Conservation (phyloP, 164 flowering plant species). For the Tinospora cordifolia region DNA sequence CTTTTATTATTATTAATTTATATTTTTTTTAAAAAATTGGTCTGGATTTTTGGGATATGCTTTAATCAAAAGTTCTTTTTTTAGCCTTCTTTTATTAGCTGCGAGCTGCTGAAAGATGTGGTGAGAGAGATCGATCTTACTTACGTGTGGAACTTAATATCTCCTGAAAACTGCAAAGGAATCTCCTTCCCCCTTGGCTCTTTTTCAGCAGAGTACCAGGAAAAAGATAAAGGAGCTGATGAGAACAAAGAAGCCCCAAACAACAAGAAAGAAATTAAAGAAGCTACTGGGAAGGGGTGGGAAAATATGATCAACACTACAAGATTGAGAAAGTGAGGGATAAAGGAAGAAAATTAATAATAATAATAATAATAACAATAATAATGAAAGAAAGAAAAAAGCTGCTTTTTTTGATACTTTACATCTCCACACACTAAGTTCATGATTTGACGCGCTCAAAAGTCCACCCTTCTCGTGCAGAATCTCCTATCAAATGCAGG, state of each 20-base stretch:
- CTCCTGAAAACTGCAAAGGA: conserved; percentile 23
- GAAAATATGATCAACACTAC: not conserved
- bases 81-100: conserved; percentile 6
- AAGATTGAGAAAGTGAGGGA: not conserved
- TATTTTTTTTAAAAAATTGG: too few species aligned
- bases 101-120: conserved; percentile 15
- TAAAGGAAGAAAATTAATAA: not conserved
- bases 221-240: conserved; percentile 13
- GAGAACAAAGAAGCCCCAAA: conserved; percentile 21
- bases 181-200: conserved; percentile 14
- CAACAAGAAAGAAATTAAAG: conserved; percentile 10
- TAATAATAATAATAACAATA: not conserved
- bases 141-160: conserved; percentile 21
- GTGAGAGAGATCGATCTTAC: conserved; percentile 15
- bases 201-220: conserved; percentile 17
- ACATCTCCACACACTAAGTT: conserved; percentile 21
- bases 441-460: conserved; percentile 32
- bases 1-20: not conserved
- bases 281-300: not conserved
- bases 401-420: conserved; percentile 22
- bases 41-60: not conserved
- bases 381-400: conserved; percentile 11
- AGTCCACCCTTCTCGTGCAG: conserved; percentile 29
- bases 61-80: conserved; percentile 3
- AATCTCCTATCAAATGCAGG: conserved; percentile 16